Evolutionary conservation across 768 basidiomycete species (phyloP), one percentile per base, ranked within the genome.

Genomic region (Boletus subcaerulescens): DNA sequence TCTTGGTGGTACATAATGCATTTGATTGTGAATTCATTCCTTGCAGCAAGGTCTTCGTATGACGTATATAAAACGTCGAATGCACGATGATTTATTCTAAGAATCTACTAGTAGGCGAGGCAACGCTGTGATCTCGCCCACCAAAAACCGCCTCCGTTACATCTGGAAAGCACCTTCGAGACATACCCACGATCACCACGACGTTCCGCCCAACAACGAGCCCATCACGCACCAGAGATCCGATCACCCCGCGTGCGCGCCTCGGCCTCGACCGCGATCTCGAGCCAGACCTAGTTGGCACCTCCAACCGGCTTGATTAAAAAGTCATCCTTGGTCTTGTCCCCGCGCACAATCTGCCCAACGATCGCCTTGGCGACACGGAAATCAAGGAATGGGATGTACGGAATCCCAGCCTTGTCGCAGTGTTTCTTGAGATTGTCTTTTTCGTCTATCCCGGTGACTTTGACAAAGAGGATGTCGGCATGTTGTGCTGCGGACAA

Each of bases 401-500:
- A 92, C 56, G 80, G 80, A 62, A 98, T 94, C 12, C 81, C 78
- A 60, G 93, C 84, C 55, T 83, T 77, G 48, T 74, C 80, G 76
- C 95, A 98, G 72, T 92, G 96, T 14, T 78, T 77, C 52, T 86
- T 84, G 12, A 99, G 77, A 66, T 98, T 94, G 65, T 95, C 97
- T 3, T 52, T 63, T 60, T 90, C 90, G 33, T 85, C 86, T 53
- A 82, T 82, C 2, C 71, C 64, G 60, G 90, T 91, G 58, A 80
- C 77, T 71, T 98, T 98, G 58, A 95, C 93, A 66, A 98, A 98
- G n/a, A 99, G 80, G 18, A 94, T 74, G 70, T 98, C 94, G 17
- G 97, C 93, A 63, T 95, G 91, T 53, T 77, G 79, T 0, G 97
- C 97, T 4, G 97, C 96, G 10, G 91, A 94, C 71, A 97, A 82